Percentiles rank a stretch among this genome's conserved stretches.
These are phyloP conservation scores for Saxophila tyrrhenica DNA, from an alignment of 495 filamentous ascomycete species.

Conservation along the genomic window DNA sequence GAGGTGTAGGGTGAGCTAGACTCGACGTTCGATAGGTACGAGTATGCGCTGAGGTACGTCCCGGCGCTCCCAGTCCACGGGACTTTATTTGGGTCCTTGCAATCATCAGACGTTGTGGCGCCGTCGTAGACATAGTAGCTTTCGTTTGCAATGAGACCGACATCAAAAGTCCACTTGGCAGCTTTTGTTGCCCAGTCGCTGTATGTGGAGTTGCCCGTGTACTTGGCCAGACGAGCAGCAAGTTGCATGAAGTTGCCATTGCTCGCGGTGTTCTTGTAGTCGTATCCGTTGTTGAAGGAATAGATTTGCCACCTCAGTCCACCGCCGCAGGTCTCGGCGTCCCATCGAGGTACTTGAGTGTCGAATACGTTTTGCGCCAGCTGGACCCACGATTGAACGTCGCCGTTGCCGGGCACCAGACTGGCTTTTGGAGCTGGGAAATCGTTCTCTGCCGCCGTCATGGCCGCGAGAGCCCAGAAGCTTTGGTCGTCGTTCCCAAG, in stretches of 20 bases:
- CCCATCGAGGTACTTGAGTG: slow-evolving; percentile 47
- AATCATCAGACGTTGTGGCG: slow-evolving; percentile 41
- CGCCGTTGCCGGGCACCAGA: no score
- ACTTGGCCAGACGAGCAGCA: slow-evolving; percentile 60
- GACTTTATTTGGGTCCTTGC: slow-evolving; percentile 33
- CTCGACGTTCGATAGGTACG: slow-evolving; percentile 14
- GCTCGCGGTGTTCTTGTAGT: slow-evolving; percentile 72
- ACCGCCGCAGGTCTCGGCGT: slow-evolving; percentile 33
- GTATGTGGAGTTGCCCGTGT: slow-evolving; percentile 70
- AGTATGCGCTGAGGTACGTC: slow-evolving; percentile 9
- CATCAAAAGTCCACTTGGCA: slow-evolving; percentile 57
- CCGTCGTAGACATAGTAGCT: slow-evolving; percentile 58
- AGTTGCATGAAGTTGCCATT: slow-evolving; percentile 76
- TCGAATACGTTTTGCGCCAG: slow-evolving; percentile 25
- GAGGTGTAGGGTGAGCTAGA: not conserved
- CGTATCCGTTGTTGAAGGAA: slow-evolving; percentile 63
- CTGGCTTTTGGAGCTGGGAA: slow-evolving; percentile 17
- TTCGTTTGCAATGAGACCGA: slow-evolving; percentile 48
- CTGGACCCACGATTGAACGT: slow-evolving; percentile 17
- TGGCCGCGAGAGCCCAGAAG: slow-evolving; percentile 25
- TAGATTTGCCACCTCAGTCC: slow-evolving; percentile 74
- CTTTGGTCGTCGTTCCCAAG: slow-evolving; percentile 28
- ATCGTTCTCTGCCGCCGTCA: slow-evolving; percentile 25
- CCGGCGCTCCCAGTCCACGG: slow-evolving; percentile 15
- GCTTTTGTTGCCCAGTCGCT: slow-evolving; percentile 60